Evolutionary conservation across 2,329 filamentous ascomycete genomes (phyloP), one percentile per base, ranked within the genome.

Genomic region (Aspergillus melleus): DNA sequence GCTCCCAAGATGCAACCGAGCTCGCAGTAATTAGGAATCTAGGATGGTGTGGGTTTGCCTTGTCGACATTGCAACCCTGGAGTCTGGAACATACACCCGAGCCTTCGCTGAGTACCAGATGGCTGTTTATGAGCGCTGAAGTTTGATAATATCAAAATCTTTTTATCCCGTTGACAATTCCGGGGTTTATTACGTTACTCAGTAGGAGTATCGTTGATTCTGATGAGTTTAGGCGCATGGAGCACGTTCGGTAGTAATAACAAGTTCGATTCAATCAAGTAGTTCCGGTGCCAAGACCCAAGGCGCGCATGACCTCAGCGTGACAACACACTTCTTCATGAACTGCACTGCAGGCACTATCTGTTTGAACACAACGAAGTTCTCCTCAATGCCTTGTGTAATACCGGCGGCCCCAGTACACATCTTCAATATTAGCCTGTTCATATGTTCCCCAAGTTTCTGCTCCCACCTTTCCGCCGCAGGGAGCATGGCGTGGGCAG

Each of bases 121-220:
- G 93, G 93, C 76, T 96, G 60, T 92, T 96, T 74, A 86, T 96
- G 82, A 88, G 88, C 64, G 95, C 96, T 87, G 92, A 96, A 74
- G 80, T 94, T 60, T 47, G 11, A 49, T n/a, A 6, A 8, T 16
- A n/a, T 8, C 9, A 8, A 8, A 8, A 42, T 42, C 1, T 42
- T 14, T 2, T 16, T 36, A 16, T 36, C 14, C 32, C 14, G 32
- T 16, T 36, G 11, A 16, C 32, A 4, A 36, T 6, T 5, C 11
- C 32, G 32, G 32, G 11, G 1, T 12, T 36, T 36, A 16, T 36
- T 36, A 36, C 32, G 14, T 36, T 36, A 36, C 32, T 36, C 11
- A 12, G 12, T 9, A 9, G 26, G 26, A 29, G 26, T 29, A 1
- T 29, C 26, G 26, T 29, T 29, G 26, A 29, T 29, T 9, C 26